A percentile compares a stretch with the other conserved stretches of the same genome.
Evolutionary conservation across 768 basidiomycete species (phyloP).

Genomic region (Amanita phalloides): DNA sequence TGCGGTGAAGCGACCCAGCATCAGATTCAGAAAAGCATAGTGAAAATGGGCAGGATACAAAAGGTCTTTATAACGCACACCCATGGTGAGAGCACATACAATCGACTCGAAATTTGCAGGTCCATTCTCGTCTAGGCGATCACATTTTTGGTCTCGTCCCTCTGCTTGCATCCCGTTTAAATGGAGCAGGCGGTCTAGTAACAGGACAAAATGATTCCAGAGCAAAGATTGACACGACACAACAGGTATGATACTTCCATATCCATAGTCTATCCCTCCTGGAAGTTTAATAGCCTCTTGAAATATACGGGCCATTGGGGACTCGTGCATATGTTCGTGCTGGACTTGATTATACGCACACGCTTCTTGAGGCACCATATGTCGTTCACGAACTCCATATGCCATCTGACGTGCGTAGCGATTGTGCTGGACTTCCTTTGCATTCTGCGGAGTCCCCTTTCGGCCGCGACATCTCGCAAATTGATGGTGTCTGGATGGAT

Average conservation of each 20-base stretch:
- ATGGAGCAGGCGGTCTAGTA: conserved; percentile 61
- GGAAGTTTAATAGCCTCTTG: conserved; percentile 39
- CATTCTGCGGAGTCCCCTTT: conserved; percentile 42
- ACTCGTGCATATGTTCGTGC: conserved; percentile 73
- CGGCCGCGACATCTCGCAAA: conserved; percentile 55
- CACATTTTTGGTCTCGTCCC: conserved; percentile 73
- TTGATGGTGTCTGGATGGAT: conserved; percentile 52
- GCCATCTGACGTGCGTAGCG: conserved; percentile 44
- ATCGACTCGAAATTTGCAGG: not conserved
- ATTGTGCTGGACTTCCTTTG: conserved; percentile 33
- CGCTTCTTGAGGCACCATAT: conserved; percentile 53
- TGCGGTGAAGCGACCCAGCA: conserved; percentile 81
- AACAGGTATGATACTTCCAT: conserved; percentile 16
- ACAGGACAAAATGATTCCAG: conserved; percentile 55
- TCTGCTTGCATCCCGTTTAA: conserved; percentile 55
- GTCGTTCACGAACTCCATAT: conserved; percentile 78
- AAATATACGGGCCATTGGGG: conserved; percentile 82
- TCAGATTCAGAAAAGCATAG: conserved; percentile 55
- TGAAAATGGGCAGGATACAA: conserved; percentile 73
- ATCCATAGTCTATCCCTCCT: not conserved
- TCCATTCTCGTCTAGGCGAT: conserved; percentile 41
- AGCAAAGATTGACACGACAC: conserved; percentile 20
- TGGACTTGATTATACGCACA: conserved; percentile 58
- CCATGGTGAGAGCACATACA: conserved; percentile 45
- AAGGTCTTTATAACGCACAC: conserved; percentile 88